Evolutionary conservation across 1,284 basidiomycete genomes (phyloP).

Genomic region (Austroboletus sp.): DNA sequence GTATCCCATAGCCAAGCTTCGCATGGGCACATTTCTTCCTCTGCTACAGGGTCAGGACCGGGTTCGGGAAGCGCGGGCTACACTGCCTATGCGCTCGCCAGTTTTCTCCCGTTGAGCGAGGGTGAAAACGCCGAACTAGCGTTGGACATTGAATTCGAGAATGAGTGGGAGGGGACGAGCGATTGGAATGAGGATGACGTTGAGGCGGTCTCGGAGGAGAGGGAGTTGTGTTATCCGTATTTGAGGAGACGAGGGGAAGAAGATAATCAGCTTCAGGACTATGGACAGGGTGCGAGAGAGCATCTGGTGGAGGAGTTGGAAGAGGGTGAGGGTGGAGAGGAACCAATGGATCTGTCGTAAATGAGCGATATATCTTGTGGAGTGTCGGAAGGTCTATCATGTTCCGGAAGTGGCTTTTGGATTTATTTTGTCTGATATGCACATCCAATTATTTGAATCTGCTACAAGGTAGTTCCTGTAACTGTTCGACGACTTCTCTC

Average conservation of each 20-base stretch:
- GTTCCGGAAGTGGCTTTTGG: too few species aligned
- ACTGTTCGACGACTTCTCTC: too few species aligned
- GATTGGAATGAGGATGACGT: slow-evolving; percentile 86
- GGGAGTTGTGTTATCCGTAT: slow-evolving; percentile 52
- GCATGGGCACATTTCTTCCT: slow-evolving; percentile 1
- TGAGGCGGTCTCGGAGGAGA: slow-evolving; percentile 65
- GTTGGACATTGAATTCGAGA: slow-evolving; percentile 62
- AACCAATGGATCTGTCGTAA: slow-evolving; percentile 52
- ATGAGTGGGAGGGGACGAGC: slow-evolving; percentile 84
- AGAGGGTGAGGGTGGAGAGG: slow-evolving; percentile 38
- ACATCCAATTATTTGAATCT: too few species aligned
- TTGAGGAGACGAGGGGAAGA: slow-evolving; percentile 7
- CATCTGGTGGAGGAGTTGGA: slow-evolving; percentile 3
- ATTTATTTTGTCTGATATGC: too few species aligned
- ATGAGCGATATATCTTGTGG: too few species aligned
- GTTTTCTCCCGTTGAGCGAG: slow-evolving; percentile 31
- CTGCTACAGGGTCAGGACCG: not conserved
- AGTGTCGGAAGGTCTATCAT: too few species aligned
- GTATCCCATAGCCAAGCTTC: slow-evolving; percentile 2
- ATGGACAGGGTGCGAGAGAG: not conserved
- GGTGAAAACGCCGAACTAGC: slow-evolving; percentile 18
- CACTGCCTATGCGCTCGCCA: slow-evolving; percentile 12
- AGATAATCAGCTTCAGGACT: not conserved
- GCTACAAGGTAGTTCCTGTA: too few species aligned
- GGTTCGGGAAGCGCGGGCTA: not conserved